Conservation (phyloP, 805 yeast genomes). For the Candida methanosorbosa region DNA sequence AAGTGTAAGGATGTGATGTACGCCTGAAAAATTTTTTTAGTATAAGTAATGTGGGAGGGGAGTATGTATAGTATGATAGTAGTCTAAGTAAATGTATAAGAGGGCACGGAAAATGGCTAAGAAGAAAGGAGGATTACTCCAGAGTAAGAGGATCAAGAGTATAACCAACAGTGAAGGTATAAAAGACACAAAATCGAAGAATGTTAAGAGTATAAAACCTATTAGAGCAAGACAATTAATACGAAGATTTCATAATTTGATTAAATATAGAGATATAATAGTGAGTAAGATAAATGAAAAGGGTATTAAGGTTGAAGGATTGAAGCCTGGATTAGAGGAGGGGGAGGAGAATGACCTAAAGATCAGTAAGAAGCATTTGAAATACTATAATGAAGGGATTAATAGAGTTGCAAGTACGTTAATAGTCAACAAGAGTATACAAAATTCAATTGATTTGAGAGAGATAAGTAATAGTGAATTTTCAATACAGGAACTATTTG, state of each 20-base stretch:
- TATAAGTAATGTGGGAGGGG: no score
- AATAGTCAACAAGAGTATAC: slow-evolving; percentile 16
- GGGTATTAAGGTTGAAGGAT: background rate
- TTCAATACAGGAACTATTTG: no score
- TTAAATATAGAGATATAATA: slow-evolving; percentile 43
- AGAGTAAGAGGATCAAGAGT: background rate
- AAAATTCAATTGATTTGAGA: background rate
- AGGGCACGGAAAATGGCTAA: no score
- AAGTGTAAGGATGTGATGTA: no score
- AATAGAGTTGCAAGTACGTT: slow-evolving; percentile 6
- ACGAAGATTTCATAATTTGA: slow-evolving; percentile 64
- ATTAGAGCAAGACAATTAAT: slow-evolving; percentile 66
- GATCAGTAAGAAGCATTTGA: background rate
- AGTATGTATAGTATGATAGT: no score
- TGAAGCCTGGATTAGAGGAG: background rate
- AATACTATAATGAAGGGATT: slow-evolving; percentile 6
- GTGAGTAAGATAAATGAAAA: slow-evolving; percentile 7
- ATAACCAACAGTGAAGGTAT: background rate
- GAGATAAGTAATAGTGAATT: background rate
- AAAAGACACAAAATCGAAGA: slow-evolving; percentile 2
- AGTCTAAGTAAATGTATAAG: no score
- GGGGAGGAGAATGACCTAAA: no score
- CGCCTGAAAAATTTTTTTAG: no score
- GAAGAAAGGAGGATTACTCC: no score
- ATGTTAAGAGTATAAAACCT: slow-evolving; percentile 63